A percentile compares a stretch with the other conserved stretches of the same genome.
Conservation (phyloP, 768 basidiomycete species). For the Suillus occidentalis region DNA sequence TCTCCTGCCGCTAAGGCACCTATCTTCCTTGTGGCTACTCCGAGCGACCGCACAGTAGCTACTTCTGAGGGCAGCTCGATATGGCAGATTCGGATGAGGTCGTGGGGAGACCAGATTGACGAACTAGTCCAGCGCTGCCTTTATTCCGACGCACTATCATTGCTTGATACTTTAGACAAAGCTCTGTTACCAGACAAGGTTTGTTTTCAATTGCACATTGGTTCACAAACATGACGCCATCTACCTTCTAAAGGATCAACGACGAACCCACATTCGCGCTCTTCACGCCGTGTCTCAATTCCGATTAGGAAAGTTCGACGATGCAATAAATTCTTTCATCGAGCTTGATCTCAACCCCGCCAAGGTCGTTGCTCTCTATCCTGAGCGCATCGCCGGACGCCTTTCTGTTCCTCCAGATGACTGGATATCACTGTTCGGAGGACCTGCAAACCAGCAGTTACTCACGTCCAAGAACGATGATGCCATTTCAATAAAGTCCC, state of each 20-base stretch:
- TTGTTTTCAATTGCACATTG: conserved; percentile 2
- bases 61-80: conserved; percentile 72
- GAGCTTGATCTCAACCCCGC: conserved; percentile 91
- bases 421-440: conserved; percentile 87
- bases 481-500: conserved; percentile 23
- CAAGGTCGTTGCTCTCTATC: conserved; percentile 89
- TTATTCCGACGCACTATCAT: conserved; percentile 78
- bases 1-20: conserved; percentile 53
- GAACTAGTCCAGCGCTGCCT: conserved; percentile 69
- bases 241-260: conserved; percentile 43
- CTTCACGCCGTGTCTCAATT: conserved; percentile 83
- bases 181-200: conserved; percentile 65
- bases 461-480: conserved; percentile 25
- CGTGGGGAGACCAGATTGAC: conserved; percentile 82
- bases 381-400: conserved; percentile 76
- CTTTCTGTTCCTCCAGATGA: conserved; percentile 63
- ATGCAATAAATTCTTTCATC: conserved; percentile 85
- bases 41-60: conserved; percentile 66
- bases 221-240: conserved; percentile 7
- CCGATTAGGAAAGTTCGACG: conserved; percentile 62
- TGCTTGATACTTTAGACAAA: conserved; percentile 71
- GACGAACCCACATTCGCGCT: conserved; percentile 60
- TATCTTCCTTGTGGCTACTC: conserved; percentile 66
- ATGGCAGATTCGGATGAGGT: conserved; percentile 71
- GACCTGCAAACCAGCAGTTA: conserved; percentile 42